phyloP scores from a whole-genome alignment of 805 yeast genomes.

The Myxozyma monticola region DNA sequence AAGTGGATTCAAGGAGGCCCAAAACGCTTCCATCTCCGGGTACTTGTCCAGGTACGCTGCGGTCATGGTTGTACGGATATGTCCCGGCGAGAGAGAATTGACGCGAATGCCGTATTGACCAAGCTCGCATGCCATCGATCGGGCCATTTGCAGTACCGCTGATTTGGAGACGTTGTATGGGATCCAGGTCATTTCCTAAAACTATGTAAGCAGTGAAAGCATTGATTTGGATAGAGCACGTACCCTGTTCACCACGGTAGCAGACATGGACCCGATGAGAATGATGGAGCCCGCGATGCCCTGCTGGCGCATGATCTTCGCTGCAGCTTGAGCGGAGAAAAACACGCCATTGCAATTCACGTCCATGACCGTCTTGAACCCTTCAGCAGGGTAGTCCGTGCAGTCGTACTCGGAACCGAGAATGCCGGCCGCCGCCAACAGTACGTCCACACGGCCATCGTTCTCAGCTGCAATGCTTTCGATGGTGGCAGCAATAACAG shows the following conservation, averaged over 20 bases:
- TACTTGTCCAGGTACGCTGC: conserved; percentile 47
- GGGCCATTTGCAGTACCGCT: conserved; percentile 63
- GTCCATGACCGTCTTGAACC: conserved; percentile 65
- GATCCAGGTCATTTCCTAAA: conserved; percentile 36
- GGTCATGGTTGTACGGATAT: conserved; percentile 51
- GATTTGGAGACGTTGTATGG: conserved; percentile 71
- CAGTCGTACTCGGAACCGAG: conserved; percentile 47
- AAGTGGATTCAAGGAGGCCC: conserved; percentile 53
- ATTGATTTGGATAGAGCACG: conserved; percentile 49
- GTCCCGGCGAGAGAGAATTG: conserved; percentile 72
- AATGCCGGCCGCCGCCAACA: conserved; percentile 76
- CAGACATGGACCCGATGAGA: conserved; percentile 78
- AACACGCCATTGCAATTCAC: conserved; percentile 72
- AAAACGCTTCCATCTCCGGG: conserved; percentile 42
- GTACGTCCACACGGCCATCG: conserved; percentile 61
- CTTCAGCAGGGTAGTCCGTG: conserved; percentile 53
- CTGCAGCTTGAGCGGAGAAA: conserved; percentile 67
- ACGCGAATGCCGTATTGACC: conserved; percentile 64
- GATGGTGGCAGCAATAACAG: conserved; percentile 44
- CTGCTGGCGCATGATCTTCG: conserved; percentile 58
- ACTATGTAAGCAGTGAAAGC: not conserved
- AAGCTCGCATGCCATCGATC: conserved; percentile 72
- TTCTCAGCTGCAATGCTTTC: conserved; percentile 44
- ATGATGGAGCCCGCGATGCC: conserved; percentile 67
- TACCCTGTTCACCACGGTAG: conserved; percentile 70